phyloP scores from a whole-genome alignment of 78 protist species.

The Planoprotostelium fungivorum region DNA sequence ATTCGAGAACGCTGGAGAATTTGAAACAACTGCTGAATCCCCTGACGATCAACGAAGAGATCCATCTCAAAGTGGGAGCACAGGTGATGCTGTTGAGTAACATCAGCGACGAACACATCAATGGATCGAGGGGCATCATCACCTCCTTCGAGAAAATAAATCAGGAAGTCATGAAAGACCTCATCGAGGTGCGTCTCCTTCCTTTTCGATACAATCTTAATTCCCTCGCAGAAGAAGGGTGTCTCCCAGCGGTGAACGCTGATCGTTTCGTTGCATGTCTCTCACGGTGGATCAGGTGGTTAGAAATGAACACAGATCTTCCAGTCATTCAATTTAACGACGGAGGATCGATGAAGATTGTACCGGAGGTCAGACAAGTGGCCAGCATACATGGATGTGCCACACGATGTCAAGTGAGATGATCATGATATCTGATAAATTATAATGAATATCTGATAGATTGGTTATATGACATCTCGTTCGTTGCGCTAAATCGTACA shows the following conservation, averaged over 20 bases:
- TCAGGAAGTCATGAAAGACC: not conserved
- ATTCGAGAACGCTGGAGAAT: not conserved
- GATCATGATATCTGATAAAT: not conserved
- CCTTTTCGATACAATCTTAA: no score
- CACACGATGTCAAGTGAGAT: not conserved
- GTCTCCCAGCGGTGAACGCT: not conserved
- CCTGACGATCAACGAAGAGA: not conserved
- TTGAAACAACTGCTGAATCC: not conserved
- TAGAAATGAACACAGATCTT: not conserved
- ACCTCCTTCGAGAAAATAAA: conserved; percentile 16
- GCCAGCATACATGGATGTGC: not conserved
- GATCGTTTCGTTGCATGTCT: not conserved
- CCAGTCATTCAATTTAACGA: not conserved
- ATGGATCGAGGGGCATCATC: conserved; percentile 44
- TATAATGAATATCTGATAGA: no score
- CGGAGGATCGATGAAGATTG: not conserved
- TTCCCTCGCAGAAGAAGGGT: not conserved
- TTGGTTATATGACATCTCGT: not conserved
- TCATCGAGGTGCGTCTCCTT: not conserved
- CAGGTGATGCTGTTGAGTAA: conserved; percentile 57
- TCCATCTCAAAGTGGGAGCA: conserved; percentile 45
- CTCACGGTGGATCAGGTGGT: not conserved
- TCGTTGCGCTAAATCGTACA: conserved; percentile 11
- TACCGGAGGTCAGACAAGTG: not conserved
- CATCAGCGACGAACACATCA: conserved; percentile 7